Percentiles rank a stretch among this genome's conserved stretches.
phyloP scores from a whole-genome alignment of 2,329 filamentous ascomycete species.

The Emmonsia crescens region DNA sequence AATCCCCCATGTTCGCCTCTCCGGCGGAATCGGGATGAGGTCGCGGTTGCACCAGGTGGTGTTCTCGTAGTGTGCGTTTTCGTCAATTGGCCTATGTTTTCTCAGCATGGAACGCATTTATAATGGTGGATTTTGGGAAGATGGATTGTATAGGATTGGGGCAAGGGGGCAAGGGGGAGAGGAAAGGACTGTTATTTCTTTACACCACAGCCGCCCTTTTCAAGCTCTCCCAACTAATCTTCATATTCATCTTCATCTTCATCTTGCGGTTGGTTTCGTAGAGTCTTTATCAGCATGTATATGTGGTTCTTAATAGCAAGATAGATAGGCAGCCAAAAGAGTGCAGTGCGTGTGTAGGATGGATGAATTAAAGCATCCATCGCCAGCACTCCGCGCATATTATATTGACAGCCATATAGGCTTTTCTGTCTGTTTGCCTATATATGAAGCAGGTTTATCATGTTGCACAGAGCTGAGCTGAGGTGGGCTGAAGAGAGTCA shows the following conservation, averaged over 20 bases:
- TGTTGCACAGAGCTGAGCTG: background rate
- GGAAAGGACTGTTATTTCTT: background rate
- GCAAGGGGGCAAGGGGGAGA: background rate
- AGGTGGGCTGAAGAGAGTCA: background rate
- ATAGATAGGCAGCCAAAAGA: background rate
- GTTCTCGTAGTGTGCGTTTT: constrained; percentile 16
- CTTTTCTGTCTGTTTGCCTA: no score
- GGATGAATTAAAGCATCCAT: no score
- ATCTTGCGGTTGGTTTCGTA: background rate
- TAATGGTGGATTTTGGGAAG: no score
- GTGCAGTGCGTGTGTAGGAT: no score
- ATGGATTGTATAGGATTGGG: background rate
- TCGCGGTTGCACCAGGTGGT: constrained; percentile 22
- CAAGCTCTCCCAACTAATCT: background rate
- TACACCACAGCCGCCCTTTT: background rate
- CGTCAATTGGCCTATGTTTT: constrained; percentile 14
- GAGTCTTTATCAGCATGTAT: background rate
- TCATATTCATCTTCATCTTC: background rate
- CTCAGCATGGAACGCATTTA: background rate
- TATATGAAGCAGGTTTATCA: no score
- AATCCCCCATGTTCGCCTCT: constrained; percentile 19
- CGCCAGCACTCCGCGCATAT: no score
- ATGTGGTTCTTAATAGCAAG: background rate
- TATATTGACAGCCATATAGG: no score
- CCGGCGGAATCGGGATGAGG: constrained; percentile 20